Evolutionary conservation across 257 asterid species (phyloP).

Genomic region (Orobanche coerulescens): DNA sequence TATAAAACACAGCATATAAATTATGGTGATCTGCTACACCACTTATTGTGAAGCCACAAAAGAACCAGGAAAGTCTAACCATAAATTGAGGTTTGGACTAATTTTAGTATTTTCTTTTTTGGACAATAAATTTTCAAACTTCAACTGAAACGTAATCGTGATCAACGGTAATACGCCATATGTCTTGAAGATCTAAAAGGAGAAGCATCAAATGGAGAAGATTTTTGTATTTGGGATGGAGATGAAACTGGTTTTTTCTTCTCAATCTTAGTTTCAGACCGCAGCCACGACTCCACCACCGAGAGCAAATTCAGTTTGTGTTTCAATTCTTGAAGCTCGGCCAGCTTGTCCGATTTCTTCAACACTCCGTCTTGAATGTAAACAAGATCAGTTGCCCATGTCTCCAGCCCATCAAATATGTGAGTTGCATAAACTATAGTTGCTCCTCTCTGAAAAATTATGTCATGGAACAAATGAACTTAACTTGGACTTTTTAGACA

Average conservation of each 20-base stretch:
- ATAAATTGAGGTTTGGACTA: not conserved
- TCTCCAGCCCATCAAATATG: constrained; percentile 92
- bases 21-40: not conserved
- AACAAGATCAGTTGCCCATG: constrained; percentile 85
- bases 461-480: not conserved
- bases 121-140: not conserved
- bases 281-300: constrained; percentile 83
- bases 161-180: constrained; percentile 82
- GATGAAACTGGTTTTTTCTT: constrained; percentile 43
- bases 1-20: too few relatives aligned
- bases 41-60: not conserved
- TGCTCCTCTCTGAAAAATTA: constrained; percentile 71
- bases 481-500: not conserved
- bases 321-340: constrained; percentile 62
- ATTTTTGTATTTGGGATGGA: constrained; percentile 31
- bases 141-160: constrained; percentile 8
- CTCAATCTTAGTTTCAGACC: constrained; percentile 68
- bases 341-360: constrained; percentile 62
- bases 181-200: constrained; percentile 84
- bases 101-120: not conserved
- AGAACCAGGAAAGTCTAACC: not conserved
- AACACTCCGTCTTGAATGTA: constrained; percentile 80
- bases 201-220: constrained; percentile 64
- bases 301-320: constrained; percentile 57
- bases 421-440: constrained; percentile 91